Percentiles rank a stretch among this genome's conserved stretches.
These are phyloP conservation scores for Fusarium ambrosium DNA, from an alignment of 2,329 filamentous ascomycete genomes.

Conservation along the genomic window DNA sequence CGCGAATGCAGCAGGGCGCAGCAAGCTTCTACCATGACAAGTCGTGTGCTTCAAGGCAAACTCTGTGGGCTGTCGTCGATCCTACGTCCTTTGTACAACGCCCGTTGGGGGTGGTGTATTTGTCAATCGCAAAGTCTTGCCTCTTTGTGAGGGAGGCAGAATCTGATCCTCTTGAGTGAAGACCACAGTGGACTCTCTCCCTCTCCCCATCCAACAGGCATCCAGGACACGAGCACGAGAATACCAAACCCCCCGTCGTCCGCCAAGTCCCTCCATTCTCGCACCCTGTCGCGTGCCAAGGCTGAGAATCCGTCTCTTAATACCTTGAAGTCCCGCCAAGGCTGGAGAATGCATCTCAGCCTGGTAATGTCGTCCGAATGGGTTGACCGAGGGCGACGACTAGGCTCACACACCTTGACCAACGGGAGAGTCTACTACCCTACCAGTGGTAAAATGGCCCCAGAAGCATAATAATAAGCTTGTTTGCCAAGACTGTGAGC, in stretches of 20 bases:
- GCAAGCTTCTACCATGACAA: neutral
- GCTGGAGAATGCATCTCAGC: constrained; percentile 15
- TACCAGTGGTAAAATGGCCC: neutral
- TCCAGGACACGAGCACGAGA: constrained; percentile 35
- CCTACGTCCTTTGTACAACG: neutral
- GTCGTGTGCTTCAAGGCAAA: constrained; percentile 9
- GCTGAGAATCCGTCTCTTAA: neutral
- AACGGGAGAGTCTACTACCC: neutral
- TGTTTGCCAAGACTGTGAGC: constrained; percentile 41
- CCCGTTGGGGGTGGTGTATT: neutral
- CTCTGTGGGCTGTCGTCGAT: neutral
- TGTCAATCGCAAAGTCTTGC: neutral
- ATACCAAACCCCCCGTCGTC: constrained; percentile 10
- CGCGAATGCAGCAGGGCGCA: constrained; percentile 5
- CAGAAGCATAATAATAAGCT: constrained; percentile 47
- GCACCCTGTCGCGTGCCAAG: constrained; percentile 12
- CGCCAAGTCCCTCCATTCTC: constrained; percentile 27
- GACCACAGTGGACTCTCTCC: neutral
- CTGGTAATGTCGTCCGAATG: constrained; percentile 25
- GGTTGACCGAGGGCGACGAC: constrained; percentile 28
- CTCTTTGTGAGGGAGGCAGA: neutral
- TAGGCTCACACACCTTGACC: neutral
- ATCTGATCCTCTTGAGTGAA: neutral
- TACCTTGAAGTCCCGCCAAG: constrained; percentile 19
- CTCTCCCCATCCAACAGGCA: constrained; percentile 31